Conservation (phyloP, 2,329 filamentous ascomycete species). For the Aspergillus flavus region DNA sequence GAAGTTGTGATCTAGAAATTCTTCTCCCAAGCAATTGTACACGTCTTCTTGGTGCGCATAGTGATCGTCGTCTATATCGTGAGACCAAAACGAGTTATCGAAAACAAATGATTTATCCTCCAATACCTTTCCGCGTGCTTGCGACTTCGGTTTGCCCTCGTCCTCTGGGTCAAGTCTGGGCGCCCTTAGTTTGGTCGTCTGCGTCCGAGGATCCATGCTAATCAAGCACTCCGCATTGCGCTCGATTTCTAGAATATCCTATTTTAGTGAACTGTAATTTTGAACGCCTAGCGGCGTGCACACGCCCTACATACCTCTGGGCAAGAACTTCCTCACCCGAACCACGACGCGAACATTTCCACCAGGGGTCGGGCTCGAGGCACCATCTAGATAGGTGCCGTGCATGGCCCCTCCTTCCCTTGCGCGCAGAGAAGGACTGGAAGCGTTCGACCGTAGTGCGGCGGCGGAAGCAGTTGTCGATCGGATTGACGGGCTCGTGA, state of each 20-base stretch:
- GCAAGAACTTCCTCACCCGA: constrained; percentile 76
- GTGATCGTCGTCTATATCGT: constrained; percentile 74
- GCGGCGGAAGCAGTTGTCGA: constrained; percentile 41
- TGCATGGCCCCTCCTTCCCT: constrained; percentile 67
- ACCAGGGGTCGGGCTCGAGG: constrained; percentile 57
- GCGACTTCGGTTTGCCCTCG: constrained; percentile 59
- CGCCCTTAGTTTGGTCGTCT: constrained; percentile 78
- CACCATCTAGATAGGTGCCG: constrained; percentile 48
- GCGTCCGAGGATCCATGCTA: constrained; percentile 83
- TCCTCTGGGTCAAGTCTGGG: constrained; percentile 60
- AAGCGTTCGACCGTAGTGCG: constrained; percentile 64
- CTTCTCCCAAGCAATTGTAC: constrained; percentile 90
- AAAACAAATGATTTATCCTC: constrained; percentile 95
- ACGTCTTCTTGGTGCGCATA: constrained; percentile 93
- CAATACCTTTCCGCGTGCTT: constrained; percentile 68
- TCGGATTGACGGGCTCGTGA: constrained; percentile 39
- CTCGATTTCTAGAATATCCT: constrained; percentile 68
- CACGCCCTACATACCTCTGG: constrained; percentile 62
- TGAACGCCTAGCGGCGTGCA: background rate
- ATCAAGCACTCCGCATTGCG: constrained; percentile 83
- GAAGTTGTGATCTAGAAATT: constrained; percentile 98
- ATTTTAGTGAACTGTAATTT: background rate
- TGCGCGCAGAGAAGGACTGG: constrained; percentile 75
- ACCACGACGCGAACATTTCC: constrained; percentile 85
- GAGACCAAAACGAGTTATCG: constrained; percentile 98